Evolutionary conservation across 2,329 filamentous ascomycete species (phyloP), one percentile per base, ranked within the genome.

Genomic region (Fusarium sp.): DNA sequence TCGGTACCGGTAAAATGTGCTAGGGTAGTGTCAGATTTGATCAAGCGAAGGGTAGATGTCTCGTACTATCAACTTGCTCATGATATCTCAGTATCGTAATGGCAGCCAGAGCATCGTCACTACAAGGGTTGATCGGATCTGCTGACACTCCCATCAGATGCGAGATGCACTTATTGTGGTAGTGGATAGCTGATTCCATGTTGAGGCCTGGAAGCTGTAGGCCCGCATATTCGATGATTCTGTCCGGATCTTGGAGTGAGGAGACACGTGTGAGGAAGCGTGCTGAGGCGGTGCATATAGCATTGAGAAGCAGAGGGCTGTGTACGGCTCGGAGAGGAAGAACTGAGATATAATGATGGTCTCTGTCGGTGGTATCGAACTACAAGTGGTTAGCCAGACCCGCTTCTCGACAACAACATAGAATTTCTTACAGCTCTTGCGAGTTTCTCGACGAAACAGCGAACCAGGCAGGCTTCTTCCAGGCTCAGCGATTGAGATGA

Each of bases 171-270:
- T n/a, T 49, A 2, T 32, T 49, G 0, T 32, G 46, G 0, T 49
- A 49, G 1, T 49, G 28, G 0, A 49, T 49, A 3, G 46, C 28
- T 2, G 46, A 49, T 32, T n/a, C 28, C 28, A 32, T 49, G 0
- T 49, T 32, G 0, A 49, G 28, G 7, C 32, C 21, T 0, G 46
- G 46, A 1, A 49, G 15, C 28, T 32, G 0, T 0, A 32, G 3
- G 0, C 46, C 46, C 0, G 28, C 21, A 12, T 49, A 49, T 1
- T n/a, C 28, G 6, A 49, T n/a, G 3, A 49, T 6, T 0, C 9
- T 12, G 5, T n/a, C 21, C 0, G 46, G 28, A 4, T 32, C 15
- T 49, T 18, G 21, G 2, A 49, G 15, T 3, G 46, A 49, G 0
- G 28, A 18, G 46, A 49, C 21, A 0, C 46, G 46, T 3, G 28